Conservation (phyloP, 495 filamentous ascomycete species). For the Peziza echinospora region DNA sequence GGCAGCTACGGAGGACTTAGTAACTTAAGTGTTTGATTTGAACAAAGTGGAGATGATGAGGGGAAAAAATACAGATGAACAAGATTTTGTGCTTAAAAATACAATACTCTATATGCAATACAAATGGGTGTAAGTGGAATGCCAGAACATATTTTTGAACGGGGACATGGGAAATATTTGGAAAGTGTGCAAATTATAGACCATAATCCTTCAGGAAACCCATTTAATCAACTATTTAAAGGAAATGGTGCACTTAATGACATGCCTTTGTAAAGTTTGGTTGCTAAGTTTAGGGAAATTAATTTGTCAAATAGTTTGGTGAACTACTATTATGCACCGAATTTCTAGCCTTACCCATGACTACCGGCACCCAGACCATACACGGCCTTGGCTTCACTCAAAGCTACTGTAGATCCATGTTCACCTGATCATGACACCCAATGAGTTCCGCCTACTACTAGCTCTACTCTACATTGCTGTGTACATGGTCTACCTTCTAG, state of each 20-base stretch:
- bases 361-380: too few species aligned
- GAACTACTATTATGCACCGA: too few species aligned
- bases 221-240: constrained; percentile 1
- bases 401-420: too few species aligned
- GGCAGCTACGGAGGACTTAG: neutral
- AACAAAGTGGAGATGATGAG: neutral
- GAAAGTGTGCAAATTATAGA: neutral
- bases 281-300: neutral
- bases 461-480: too few species aligned
- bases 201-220: neutral
- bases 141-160: neutral
- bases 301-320: neutral
- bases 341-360: too few species aligned
- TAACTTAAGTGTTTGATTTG: neutral
- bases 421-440: too few species aligned
- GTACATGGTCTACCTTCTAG: too few species aligned
- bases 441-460: too few species aligned
- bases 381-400: too few species aligned
- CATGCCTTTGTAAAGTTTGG: neutral
- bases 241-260: neutral
- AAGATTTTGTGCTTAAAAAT: neutral
- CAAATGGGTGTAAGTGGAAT: neutral
- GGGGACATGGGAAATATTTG: neutral
- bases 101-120: neutral
- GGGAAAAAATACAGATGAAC: too few species aligned